Percentiles rank a stretch among this genome's conserved stretches.
phyloP scores from a whole-genome alignment of 2,329 filamentous ascomycete genomes.

The Fusarium sp. region DNA sequence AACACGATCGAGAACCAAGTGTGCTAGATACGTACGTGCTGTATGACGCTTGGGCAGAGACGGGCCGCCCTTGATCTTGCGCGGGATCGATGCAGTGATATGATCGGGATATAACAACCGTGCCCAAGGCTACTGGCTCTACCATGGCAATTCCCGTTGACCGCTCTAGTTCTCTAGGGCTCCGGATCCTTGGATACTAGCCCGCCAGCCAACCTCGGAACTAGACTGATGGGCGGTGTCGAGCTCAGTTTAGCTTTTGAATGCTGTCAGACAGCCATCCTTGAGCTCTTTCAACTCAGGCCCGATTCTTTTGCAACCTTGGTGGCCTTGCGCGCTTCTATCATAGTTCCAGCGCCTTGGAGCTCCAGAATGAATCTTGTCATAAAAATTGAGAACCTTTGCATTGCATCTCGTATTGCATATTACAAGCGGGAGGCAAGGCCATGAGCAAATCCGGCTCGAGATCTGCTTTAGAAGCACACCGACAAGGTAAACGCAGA shows the following conservation, averaged over 20 bases:
- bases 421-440: background rate
- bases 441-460: background rate
- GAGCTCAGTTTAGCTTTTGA: constrained; percentile 37
- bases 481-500: constrained; percentile 31
- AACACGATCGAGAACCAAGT: constrained; percentile 23
- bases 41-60: constrained; percentile 36
- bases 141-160: constrained; percentile 44
- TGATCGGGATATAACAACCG: constrained; percentile 32
- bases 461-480: constrained; percentile 13
- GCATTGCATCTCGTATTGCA: background rate
- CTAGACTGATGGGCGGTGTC: constrained; percentile 46
- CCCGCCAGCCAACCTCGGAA: constrained; percentile 40
- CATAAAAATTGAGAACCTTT: background rate
- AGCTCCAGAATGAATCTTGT: background rate
- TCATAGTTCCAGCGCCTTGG: constrained; percentile 11
- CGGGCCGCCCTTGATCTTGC: constrained; percentile 33
- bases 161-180: constrained; percentile 41
- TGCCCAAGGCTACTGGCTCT: constrained; percentile 29
- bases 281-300: constrained; percentile 36
- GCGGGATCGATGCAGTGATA: constrained; percentile 34
- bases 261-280: constrained; percentile 34
- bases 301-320: constrained; percentile 29
- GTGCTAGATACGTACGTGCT: constrained; percentile 27
- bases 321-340: constrained; percentile 36
- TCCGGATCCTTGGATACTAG: constrained; percentile 41